phyloP scores from a whole-genome alignment of 225 moss, liverwort and hornwort species.

The Pseudoscleropodium purum region DNA sequence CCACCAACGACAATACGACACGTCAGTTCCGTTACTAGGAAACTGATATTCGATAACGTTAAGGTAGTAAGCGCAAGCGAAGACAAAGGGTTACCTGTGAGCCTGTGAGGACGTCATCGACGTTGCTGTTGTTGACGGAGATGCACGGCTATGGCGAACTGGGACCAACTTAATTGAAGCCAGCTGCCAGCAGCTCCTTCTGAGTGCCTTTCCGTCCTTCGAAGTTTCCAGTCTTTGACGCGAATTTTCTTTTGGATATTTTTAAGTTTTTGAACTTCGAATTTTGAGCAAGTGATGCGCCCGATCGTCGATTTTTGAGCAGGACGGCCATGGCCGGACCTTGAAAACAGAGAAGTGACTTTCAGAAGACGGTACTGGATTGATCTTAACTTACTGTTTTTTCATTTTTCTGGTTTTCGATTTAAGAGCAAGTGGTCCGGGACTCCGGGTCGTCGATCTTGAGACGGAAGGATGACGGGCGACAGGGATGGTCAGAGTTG shows the following conservation, averaged over 20 bases:
- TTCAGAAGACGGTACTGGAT: not conserved
- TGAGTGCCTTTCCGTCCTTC: not conserved
- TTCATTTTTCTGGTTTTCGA: not conserved
- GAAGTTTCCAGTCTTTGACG: not conserved
- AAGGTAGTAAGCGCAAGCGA: not conserved
- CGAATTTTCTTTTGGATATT: not conserved
- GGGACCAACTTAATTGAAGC: not conserved
- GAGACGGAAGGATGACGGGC: not conserved
- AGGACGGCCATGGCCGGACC: not conserved
- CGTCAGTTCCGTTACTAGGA: not conserved
- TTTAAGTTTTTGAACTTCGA: not conserved
- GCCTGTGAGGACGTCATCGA: not conserved
- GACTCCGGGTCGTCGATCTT: not conserved
- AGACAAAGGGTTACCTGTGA: not conserved
- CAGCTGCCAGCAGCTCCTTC: not conserved
- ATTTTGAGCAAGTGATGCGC: not conserved
- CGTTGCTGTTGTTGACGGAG: not conserved
- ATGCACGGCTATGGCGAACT: not conserved
- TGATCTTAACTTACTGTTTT: not conserved
- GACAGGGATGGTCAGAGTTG: not conserved
- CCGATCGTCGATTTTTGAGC: not conserved
- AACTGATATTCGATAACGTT: not conserved
- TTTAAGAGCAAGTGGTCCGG: not conserved
- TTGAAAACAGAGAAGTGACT: not conserved
- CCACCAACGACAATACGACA: not conserved